phyloP scores from a whole-genome alignment of 208 protist genomes.

The Crithidia fasciculata region DNA sequence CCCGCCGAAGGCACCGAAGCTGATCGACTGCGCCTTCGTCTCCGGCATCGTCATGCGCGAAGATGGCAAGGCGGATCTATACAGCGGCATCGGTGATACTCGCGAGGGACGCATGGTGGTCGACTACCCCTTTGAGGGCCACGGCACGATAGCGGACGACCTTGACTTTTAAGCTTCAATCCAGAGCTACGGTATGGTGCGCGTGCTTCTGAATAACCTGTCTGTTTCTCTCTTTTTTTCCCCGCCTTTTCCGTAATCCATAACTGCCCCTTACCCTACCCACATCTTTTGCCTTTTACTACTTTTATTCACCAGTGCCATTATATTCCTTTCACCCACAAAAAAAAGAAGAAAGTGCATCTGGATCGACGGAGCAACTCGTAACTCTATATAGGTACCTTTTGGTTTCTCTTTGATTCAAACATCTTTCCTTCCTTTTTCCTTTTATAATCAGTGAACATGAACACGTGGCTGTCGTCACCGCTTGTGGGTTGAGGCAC shows the following conservation, averaged over 20 bases:
- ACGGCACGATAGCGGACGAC: constrained; percentile 52
- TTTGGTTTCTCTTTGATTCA: neutral
- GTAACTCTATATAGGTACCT: constrained; percentile 12
- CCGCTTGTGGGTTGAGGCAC: neutral
- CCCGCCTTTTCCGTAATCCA: neutral
- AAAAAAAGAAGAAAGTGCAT: constrained; percentile 7
- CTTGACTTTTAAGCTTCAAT: constrained; percentile 38
- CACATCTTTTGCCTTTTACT: constrained; percentile 11
- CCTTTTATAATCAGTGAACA: neutral
- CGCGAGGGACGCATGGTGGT: constrained; percentile 68
- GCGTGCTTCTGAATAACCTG: constrained; percentile 5
- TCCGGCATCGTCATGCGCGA: constrained; percentile 70
- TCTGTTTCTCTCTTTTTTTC: constrained; percentile 7
- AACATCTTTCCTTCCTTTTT: neutral
- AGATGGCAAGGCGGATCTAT: constrained; percentile 73
- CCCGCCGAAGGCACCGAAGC: constrained; percentile 54
- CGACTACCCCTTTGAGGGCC: constrained; percentile 74
- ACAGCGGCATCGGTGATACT: constrained; percentile 72
- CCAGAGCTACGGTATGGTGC: neutral
- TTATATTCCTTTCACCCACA: constrained; percentile 16
- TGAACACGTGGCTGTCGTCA: neutral
- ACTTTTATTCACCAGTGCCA: constrained; percentile 16
- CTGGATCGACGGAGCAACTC: constrained; percentile 15
- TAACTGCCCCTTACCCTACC: neutral
- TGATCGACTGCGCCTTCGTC: constrained; percentile 70